These are phyloP conservation scores for Erodium moschatum DNA, from an alignment of 441 rosid genomes.

Conservation along the genomic window DNA sequence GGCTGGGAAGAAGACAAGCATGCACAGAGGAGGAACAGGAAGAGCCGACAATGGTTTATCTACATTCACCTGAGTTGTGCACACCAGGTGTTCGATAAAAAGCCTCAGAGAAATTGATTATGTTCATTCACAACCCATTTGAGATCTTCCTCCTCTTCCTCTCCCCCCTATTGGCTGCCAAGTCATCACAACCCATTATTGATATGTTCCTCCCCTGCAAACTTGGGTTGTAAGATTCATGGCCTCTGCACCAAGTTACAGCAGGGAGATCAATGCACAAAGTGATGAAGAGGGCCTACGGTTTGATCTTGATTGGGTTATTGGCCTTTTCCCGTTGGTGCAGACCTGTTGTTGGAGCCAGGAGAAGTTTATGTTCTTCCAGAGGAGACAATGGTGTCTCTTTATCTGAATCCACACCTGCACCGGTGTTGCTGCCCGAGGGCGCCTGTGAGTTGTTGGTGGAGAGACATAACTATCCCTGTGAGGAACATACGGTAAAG, in stretches of 20 bases:
- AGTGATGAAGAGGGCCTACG: background rate
- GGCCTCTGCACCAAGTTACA: background rate
- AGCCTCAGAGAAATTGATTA: background rate
- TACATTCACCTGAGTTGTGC: background rate
- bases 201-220: background rate
- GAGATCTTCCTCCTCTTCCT: background rate
- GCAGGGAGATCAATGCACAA: background rate
- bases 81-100: conserved; percentile 9
- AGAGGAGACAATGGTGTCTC: background rate
- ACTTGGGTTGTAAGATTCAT: conserved; percentile 4
- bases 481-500: conserved; percentile 9
- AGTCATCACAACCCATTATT: background rate
- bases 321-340: background rate
- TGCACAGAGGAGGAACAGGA: background rate
- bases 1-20: background rate
- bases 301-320: background rate
- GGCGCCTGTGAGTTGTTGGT: conserved; percentile 2
- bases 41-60: background rate
- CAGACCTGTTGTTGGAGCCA: background rate
- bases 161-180: no score
- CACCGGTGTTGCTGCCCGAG: background rate
- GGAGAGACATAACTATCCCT: conserved; percentile 3
- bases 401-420: background rate
- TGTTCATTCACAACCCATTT: background rate
- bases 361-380: background rate